Base-by-base conservation (phyloP, 2,329 filamentous ascomycete species). In the Proliferodiscus dingleyae region DNA sequence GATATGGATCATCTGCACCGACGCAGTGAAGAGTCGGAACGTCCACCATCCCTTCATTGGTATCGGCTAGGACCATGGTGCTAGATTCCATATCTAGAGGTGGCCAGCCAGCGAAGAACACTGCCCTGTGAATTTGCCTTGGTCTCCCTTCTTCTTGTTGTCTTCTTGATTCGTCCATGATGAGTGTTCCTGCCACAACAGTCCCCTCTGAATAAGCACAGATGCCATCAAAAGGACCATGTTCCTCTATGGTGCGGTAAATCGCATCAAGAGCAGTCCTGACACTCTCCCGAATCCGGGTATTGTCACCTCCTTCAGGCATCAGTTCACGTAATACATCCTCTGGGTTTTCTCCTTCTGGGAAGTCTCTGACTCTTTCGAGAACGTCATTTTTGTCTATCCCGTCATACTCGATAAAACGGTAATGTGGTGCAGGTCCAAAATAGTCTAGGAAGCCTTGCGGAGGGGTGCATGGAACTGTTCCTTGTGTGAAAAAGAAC, bases 131-230 rank as follows among this genome's bases (percentile, higher is more conserved):
- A 49, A 70, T 57, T 47, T 46, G 52, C 13, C 43, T 40, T 5
- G 22, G 15, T 29, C 48, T 54, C 0, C 66, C 70, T 26, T 64
- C 60, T 8, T 29, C 44, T 26, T 56, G 64, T 37, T 64, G 58
- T 36, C 62, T 58, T 36, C 68, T 64, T 8, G 68, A 65, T 52
- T 80, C 76, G 43, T 78, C 70, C 0, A 80, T 60, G 3, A 80
- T 59, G 10, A 78, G 59, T 0, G 73, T 78, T 2, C 73, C 73
- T 0, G 77, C 78, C 11, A 77, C 69, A 0, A 72, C 74, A 1
- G 78, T 77, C 2, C 78, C 78, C 57, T 82, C 78, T 0, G 77
- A 80, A 54, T 81, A 82, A 1, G 78, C 78, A 15, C 82, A 68
- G 37, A 82, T 72, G 3, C 74, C 78, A 49, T 74, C 71, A 45